These are phyloP conservation scores for Sanghuangporus baumii DNA, from an alignment of 1,284 basidiomycete species.

Conservation along the genomic window DNA sequence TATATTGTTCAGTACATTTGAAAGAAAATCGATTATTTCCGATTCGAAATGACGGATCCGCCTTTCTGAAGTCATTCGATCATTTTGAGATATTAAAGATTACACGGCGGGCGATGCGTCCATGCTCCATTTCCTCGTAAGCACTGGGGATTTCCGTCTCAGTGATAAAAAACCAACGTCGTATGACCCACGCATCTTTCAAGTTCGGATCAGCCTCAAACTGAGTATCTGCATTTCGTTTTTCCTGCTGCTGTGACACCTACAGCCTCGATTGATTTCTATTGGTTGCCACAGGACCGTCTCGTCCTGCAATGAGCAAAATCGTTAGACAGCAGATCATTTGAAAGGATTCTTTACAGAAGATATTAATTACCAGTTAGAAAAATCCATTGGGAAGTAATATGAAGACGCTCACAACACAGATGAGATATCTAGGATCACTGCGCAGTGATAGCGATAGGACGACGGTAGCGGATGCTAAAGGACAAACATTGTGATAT, in stretches of 20 bases:
- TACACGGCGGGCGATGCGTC: constrained; percentile 55
- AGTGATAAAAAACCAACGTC: background rate
- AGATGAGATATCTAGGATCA: constrained; percentile 51
- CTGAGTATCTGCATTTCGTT: constrained; percentile 53
- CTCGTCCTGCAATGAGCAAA: constrained; percentile 65
- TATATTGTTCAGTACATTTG: too few relatives aligned
- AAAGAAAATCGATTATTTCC: too few relatives aligned
- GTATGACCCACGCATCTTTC: constrained; percentile 36
- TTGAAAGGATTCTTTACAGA: constrained; percentile 51
- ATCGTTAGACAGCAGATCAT: constrained; percentile 59
- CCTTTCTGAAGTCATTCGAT: background rate
- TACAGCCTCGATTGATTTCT: constrained; percentile 70
- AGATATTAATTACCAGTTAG: constrained; percentile 51
- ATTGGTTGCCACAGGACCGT: constrained; percentile 41
- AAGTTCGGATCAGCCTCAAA: constrained; percentile 48
- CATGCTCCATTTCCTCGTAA: constrained; percentile 52
- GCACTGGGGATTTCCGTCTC: constrained; percentile 28
- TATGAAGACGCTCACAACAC: constrained; percentile 36
- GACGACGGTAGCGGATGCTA: too few relatives aligned
- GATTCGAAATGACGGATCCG: background rate
- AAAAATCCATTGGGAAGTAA: constrained; percentile 70
- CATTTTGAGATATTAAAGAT: constrained; percentile 44
- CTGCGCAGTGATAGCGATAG: too few relatives aligned
- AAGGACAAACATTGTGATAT: too few relatives aligned
- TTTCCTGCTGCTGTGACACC: constrained; percentile 64